Base-by-base conservation (phyloP, 768 basidiomycete species). In the Lanmaoa pseudosensibilis region DNA sequence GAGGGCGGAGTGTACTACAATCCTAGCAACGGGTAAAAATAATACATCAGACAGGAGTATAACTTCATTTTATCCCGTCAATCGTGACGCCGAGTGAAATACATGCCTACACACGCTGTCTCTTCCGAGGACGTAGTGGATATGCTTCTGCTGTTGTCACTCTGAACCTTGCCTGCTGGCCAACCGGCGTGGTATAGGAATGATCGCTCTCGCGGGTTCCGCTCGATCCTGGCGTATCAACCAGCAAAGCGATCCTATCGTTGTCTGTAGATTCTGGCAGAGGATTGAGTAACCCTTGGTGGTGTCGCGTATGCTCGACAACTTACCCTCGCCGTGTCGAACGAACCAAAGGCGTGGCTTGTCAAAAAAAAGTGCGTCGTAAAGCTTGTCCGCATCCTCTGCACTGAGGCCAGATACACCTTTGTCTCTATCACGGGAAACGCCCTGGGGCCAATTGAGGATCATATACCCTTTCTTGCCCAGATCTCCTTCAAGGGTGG, bases 341-440 rank as follows among this genome's bases (percentile, higher is more conserved):
- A 55, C 49, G 15, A 58, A 55, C 45, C 9, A 45, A 40, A 57
- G 32, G 16, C 38, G 46, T 2, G 8, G 0, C 7, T 57, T 46
- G 23, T 55, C 39, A 1, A 15, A 11, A 6, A 57, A 61, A 19
- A 62, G 55, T 5, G 51, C 55, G 19, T 52, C 15, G 5, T 61
- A 18, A 0, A 62, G 60, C 23, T 39, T 55, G 46, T 55, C 37
- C 1, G 27, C 18, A 46, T 60, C 60, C 23, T 61, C 60, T 18
- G 49, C 43, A 18, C 45, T 41, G 0, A 53, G 7, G 2, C 56
- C 38, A n/a, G 25, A 45, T 12, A 53, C 34, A 2, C 56, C 51
- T 33, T 53, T 57, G 5, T 45, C 56, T 15, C 9, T 43, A 2
- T 61, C 53, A 4, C 53, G 56, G 23, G 34, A 27, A 4, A 61